Conservation (phyloP, 2,329 filamentous ascomycete species). For the Beauveria sp. region DNA sequence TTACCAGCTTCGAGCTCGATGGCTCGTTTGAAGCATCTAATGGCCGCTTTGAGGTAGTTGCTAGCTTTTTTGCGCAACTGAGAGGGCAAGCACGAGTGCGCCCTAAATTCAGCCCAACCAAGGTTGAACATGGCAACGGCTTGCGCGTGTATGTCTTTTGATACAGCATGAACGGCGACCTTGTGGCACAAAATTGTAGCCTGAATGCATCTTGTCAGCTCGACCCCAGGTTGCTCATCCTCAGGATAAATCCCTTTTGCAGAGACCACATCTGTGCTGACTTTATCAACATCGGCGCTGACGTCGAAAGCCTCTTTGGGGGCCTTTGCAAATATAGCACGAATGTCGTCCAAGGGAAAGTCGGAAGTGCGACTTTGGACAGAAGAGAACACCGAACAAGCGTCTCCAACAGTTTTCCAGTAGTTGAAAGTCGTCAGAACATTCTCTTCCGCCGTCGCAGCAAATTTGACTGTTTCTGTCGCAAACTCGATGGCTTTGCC, state of each 20-base stretch:
- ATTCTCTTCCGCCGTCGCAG: slow-evolving; percentile 50
- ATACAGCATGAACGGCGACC: slow-evolving; percentile 66
- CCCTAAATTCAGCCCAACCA: slow-evolving; percentile 85
- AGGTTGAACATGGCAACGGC: slow-evolving; percentile 97
- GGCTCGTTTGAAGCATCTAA: slow-evolving; percentile 87
- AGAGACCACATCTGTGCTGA: slow-evolving; percentile 37
- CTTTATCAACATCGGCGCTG: slow-evolving; percentile 62
- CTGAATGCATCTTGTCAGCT: slow-evolving; percentile 54
- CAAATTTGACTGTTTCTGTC: slow-evolving; percentile 59
- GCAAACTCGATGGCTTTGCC: slow-evolving; percentile 72
- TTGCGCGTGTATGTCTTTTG: slow-evolving; percentile 74
- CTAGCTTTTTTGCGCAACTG: slow-evolving; percentile 49
- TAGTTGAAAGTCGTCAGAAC: slow-evolving; percentile 77
- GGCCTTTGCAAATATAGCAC: slow-evolving; percentile 48
- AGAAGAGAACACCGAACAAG: slow-evolving; percentile 74
- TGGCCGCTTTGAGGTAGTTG: slow-evolving; percentile 69
- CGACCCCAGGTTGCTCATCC: slow-evolving; percentile 39
- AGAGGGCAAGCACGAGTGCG: slow-evolving; percentile 58
- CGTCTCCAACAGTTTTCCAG: slow-evolving; percentile 89
- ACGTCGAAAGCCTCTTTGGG: slow-evolving; percentile 50
- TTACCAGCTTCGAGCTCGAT: slow-evolving; percentile 95
- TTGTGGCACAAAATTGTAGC: slow-evolving; percentile 81
- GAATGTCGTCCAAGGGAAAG: slow-evolving; percentile 54
- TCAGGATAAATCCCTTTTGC: slow-evolving; percentile 38
- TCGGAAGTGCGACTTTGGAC: slow-evolving; percentile 60